Evolutionary conservation across 2,329 filamentous ascomycete genomes (phyloP).

Genomic region (Hirsutella minnesotensis): DNA sequence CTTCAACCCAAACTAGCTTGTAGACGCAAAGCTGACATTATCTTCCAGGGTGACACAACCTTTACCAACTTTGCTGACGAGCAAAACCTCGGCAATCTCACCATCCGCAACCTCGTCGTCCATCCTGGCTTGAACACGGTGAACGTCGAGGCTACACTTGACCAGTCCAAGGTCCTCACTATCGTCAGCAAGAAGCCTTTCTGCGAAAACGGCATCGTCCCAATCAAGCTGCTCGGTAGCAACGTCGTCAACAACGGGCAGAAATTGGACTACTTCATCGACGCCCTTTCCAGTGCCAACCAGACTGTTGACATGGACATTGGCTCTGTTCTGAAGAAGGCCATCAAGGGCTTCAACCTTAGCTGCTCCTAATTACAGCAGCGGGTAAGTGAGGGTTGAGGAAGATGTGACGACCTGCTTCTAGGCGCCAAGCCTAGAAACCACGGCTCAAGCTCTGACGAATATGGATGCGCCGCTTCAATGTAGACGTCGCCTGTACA

Average conservation of each 20-base stretch:
- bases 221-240: conserved; percentile 42
- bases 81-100: conserved; percentile 39
- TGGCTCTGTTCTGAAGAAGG: conserved; percentile 26
- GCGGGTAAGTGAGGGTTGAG: background rate
- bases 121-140: conserved; percentile 46
- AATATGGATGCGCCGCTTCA: too few relatives aligned
- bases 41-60: conserved; percentile 44
- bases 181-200: conserved; percentile 26
- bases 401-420: background rate
- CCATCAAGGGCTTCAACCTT: conserved; percentile 14
- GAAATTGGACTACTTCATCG: conserved; percentile 41
- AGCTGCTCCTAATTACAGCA: conserved; percentile 11
- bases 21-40: conserved; percentile 1
- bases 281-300: conserved; percentile 38
- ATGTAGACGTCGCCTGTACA: too few relatives aligned
- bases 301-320: conserved; percentile 42
- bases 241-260: conserved; percentile 38
- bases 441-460: too few relatives aligned
- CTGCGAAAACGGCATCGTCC: conserved; percentile 42
- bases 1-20: background rate
- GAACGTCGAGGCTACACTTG: conserved; percentile 40
- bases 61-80: conserved; percentile 46
- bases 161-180: conserved; percentile 34
- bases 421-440: too few relatives aligned
- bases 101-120: conserved; percentile 46